phyloP scores from a whole-genome alignment of 208 protist genomes.

The Trypanosoma boissoni region DNA sequence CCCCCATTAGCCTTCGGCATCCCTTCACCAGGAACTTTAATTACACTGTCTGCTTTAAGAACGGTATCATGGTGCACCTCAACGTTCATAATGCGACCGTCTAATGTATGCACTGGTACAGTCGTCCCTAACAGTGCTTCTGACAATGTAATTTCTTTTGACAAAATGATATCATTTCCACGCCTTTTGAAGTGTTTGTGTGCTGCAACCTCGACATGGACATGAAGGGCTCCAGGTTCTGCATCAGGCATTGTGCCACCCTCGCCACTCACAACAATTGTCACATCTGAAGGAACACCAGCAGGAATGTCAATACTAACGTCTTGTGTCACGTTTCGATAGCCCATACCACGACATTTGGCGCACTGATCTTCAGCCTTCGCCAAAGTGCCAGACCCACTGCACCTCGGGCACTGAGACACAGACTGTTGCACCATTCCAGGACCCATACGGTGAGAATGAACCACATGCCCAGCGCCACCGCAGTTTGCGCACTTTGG shows the following conservation, averaged over 20 bases:
- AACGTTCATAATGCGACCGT: conserved; percentile 87
- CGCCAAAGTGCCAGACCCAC: conserved; percentile 89
- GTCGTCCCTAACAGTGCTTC: conserved; percentile 93
- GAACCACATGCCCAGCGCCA: conserved; percentile 91
- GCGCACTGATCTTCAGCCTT: conserved; percentile 94
- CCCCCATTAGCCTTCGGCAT: conserved; percentile 73
- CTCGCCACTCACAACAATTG: conserved; percentile 95
- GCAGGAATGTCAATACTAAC: conserved; percentile 95
- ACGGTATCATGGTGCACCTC: conserved; percentile 48
- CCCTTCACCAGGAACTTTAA: conserved; percentile 81
- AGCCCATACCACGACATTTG: conserved; percentile 94
- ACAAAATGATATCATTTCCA: conserved; percentile 93
- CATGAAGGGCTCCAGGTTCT: conserved; percentile 95
- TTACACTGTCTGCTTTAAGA: conserved; percentile 73
- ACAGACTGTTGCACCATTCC: conserved; percentile 97
- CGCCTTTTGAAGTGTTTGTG: conserved; percentile 93
- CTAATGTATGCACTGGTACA: conserved; percentile 88
- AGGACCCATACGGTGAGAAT: conserved; percentile 93
- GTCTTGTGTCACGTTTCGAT: conserved; percentile 89
- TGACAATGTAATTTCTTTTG: conserved; percentile 87
- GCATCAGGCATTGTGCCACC: conserved; percentile 93
- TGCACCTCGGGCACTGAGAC: conserved; percentile 89
- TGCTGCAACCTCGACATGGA: conserved; percentile 93
- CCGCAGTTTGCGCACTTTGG: conserved; percentile 91
- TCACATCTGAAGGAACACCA: conserved; percentile 95